Evolutionary conservation across 1,284 basidiomycete genomes (phyloP).

Genomic region (Stygiomarasmius scandens): DNA sequence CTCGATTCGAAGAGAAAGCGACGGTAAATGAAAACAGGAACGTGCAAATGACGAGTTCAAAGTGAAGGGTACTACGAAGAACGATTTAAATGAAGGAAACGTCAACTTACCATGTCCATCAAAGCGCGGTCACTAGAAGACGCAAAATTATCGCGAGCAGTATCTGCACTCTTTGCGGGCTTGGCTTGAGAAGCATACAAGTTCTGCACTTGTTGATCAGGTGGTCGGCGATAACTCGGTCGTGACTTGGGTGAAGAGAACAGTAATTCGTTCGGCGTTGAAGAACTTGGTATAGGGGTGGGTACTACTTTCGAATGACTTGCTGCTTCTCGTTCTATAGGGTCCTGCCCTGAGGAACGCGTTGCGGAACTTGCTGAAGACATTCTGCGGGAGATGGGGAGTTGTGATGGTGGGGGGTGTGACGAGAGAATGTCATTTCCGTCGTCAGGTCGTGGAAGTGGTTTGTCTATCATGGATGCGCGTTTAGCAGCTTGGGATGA

Average conservation of each 20-base stretch:
- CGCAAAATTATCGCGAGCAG: background rate
- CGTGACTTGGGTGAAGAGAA: slow-evolving; percentile 1
- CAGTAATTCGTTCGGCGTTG: background rate
- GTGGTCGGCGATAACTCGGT: background rate
- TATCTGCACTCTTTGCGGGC: background rate
- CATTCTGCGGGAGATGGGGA: slow-evolving; percentile 1
- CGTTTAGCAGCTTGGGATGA: background rate
- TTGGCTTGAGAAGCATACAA: background rate
- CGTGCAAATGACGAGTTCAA: too few relatives aligned
- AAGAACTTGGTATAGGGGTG: background rate
- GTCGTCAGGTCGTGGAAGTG: slow-evolving; percentile 4
- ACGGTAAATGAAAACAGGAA: too few relatives aligned
- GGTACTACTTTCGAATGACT: background rate
- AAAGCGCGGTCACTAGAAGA: too few relatives aligned
- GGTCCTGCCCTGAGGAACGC: slow-evolving; percentile 1
- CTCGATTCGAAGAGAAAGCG: too few relatives aligned
- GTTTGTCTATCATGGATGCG: slow-evolving; percentile 6
- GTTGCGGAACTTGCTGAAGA: background rate
- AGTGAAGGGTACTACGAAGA: background rate
- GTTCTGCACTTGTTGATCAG: background rate
- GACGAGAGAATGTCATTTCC: background rate
- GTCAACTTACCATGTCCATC: too few relatives aligned
- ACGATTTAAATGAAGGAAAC: background rate
- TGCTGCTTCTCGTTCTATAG: background rate
- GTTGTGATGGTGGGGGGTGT: background rate